These are phyloP conservation scores for Houttuynia cordata DNA, from an alignment of 164 flowering plant genomes.

Conservation along the genomic window DNA sequence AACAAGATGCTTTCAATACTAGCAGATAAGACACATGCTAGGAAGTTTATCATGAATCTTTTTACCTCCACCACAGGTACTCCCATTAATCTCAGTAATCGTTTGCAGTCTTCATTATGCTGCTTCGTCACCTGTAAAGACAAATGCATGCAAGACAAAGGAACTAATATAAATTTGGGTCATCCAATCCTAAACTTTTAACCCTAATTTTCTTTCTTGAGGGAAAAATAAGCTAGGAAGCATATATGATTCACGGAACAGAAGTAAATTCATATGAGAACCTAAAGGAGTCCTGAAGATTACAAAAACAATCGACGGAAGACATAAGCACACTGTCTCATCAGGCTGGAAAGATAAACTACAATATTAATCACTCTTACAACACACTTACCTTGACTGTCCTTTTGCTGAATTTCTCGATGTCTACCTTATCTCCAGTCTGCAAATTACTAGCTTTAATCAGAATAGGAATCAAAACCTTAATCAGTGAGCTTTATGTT, in stretches of 20 bases:
- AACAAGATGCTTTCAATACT: background rate
- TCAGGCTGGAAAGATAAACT: background rate
- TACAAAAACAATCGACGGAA: background rate
- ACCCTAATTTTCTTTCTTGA: background rate
- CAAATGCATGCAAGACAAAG: constrained; percentile 2
- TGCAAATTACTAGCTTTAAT: constrained; percentile 17
- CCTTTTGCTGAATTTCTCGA: constrained; percentile 88
- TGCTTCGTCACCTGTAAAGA: constrained; percentile 73
- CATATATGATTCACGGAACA: background rate
- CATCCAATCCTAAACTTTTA: background rate
- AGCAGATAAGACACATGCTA: background rate
- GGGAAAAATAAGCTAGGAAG: background rate
- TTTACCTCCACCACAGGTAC: constrained; percentile 90
- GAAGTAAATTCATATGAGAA: too few species aligned
- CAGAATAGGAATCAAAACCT: background rate
- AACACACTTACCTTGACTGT: constrained; percentile 80
- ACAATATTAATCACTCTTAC: background rate
- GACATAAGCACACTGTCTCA: background rate
- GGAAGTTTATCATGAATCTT: background rate
- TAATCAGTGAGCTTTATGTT: too few species aligned
- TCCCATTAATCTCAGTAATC: constrained; percentile 86
- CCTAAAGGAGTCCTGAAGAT: too few species aligned
- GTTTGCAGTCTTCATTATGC: constrained; percentile 96
- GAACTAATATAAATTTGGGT: background rate
- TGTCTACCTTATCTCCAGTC: constrained; percentile 81